Evolutionary conservation across 768 basidiomycete species (phyloP), one percentile per base, ranked within the genome.

Genomic region (Phanerodontia chrysosporium): DNA sequence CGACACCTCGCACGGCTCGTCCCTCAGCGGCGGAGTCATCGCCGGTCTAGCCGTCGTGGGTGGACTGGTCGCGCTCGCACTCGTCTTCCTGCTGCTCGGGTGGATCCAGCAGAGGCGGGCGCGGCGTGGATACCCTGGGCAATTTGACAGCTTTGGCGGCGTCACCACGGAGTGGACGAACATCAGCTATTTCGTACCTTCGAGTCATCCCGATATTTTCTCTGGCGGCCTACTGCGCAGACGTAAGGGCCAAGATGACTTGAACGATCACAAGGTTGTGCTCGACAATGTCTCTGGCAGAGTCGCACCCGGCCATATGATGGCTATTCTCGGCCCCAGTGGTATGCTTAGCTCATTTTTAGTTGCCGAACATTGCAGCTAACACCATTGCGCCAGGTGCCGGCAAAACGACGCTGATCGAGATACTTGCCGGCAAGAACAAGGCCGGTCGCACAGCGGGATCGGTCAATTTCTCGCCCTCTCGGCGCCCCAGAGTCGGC

Each of bases 251-350:
- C 32, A 13, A 3, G 30, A 36, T 21, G 25, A 54, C 45, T 48
- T 57, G 48, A 74, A 74, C 59, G 75, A 81, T 59, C 84, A 85
- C 51, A 84, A 87, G 65, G 76, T 82, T 36, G 79, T 97, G 16
- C 75, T 98, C 42, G 85, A 92, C 66, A 75, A 75, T 42, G 78
- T 94, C 29, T 83, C 74, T 49, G 95, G 95, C 0, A 70, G 73
- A 10, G 83, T 96, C n/a, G 73, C 76, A 2, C 83, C 92, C 0
- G 94, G 95, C 10, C 83, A 90, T 61, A 85, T 97, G 77, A 86
- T 93, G 81, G 91, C 90, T n/a, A 84, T 97, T 57, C 80, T 98
- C 2, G 95, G 95, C 0, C 94, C 95, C 0, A 91, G 89, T 64
- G 95, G 94, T 78, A 66, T 62, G 73, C 74, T 3, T 18, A 1